These are phyloP conservation scores for Saccharomyces paradoxus DNA, from an alignment of 805 yeast genomes.

Conservation along the genomic window DNA sequence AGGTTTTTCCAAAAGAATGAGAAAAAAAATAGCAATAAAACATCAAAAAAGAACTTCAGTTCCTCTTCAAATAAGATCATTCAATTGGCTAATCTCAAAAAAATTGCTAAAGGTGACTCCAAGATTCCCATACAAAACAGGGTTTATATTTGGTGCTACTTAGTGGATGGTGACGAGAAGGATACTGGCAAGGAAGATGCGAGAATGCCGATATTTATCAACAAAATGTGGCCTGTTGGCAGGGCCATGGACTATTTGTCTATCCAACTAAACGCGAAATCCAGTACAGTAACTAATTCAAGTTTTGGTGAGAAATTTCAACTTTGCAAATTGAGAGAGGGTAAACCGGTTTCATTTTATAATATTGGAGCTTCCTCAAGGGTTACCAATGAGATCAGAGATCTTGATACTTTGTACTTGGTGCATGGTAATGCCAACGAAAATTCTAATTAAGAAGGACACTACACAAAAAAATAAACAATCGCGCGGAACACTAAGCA, in stretches of 20 bases:
- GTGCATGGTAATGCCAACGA: conserved; percentile 19
- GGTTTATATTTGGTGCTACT: conserved; percentile 20
- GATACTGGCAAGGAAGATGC: conserved; percentile 6
- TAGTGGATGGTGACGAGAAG: conserved; percentile 11
- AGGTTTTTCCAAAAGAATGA: conserved; percentile 17
- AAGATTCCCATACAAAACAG: conserved; percentile 23
- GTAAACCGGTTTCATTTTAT: background rate
- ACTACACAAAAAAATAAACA: background rate
- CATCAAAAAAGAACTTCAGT: background rate
- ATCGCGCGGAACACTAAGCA: too few relatives aligned
- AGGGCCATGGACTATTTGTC: conserved; percentile 27
- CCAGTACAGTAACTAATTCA: conserved; percentile 11
- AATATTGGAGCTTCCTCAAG: conserved; percentile 12
- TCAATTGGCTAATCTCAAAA: conserved; percentile 15
- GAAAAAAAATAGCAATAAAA: background rate
- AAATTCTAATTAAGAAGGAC: background rate
- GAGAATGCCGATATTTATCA: conserved; percentile 14
- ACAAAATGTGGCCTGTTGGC: conserved; percentile 30
- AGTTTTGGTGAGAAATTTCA: conserved; percentile 17
- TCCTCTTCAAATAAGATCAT: conserved; percentile 11
- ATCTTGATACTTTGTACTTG: conserved; percentile 22
- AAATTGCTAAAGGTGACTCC: conserved; percentile 22
- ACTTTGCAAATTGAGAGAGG: conserved; percentile 13
- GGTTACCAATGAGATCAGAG: conserved; percentile 13
- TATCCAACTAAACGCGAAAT: conserved; percentile 16